phyloP scores from a whole-genome alignment of 2,329 filamentous ascomycete genomes.

The Helotiales sp. region DNA sequence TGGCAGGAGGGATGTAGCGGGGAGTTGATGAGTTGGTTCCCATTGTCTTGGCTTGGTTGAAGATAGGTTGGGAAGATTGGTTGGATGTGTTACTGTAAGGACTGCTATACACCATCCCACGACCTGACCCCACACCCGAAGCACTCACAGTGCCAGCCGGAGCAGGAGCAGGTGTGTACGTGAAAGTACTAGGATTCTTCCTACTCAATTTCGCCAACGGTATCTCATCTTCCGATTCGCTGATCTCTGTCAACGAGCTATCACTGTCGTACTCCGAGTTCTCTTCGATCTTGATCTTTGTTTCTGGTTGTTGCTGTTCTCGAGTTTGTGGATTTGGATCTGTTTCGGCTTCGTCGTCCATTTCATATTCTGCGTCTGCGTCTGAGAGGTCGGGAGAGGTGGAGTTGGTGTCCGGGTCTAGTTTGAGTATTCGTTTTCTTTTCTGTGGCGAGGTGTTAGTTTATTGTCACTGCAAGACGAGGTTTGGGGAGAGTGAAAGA shows the following conservation, averaged over 20 bases:
- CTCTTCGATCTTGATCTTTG: slow-evolving; percentile 7
- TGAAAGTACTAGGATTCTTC: neutral
- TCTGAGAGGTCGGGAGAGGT: neutral
- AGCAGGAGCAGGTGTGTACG: neutral
- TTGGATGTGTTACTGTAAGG: too few species aligned
- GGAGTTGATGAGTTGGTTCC: too few species aligned
- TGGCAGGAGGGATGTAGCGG: too few species aligned
- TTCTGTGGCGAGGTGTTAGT: neutral
- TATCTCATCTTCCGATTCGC: slow-evolving; percentile 27
- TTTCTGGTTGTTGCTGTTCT: neutral
- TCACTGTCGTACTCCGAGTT: neutral
- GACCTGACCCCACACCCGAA: too few species aligned
- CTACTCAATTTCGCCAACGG: slow-evolving; percentile 26
- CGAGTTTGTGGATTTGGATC: neutral
- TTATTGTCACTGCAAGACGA: neutral
- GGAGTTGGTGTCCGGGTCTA: neutral
- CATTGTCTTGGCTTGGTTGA: too few species aligned
- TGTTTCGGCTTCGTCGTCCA: neutral
- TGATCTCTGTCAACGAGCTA: slow-evolving; percentile 1
- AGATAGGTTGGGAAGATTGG: too few species aligned
- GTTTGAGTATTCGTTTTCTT: neutral
- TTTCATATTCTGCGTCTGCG: neutral
- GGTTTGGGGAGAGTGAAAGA: neutral
- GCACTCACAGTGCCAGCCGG: neutral
- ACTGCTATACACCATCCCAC: too few species aligned